Evolutionary conservation across 2,329 filamentous ascomycete species (phyloP), one percentile per base, ranked within the genome.

Genomic region (Hymenoscyphus occultus): DNA sequence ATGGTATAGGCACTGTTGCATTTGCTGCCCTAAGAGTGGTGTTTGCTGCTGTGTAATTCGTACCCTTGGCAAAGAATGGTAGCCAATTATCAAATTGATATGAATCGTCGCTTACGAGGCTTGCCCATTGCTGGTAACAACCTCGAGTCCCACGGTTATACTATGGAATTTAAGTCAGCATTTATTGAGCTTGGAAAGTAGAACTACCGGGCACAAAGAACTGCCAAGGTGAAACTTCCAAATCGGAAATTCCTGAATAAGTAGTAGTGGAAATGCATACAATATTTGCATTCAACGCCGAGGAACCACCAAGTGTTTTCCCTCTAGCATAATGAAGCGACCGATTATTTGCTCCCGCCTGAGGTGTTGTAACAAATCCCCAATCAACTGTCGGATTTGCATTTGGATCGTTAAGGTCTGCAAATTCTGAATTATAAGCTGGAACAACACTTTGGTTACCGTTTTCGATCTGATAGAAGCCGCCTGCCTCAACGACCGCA

Each of bases 51-150:
- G 67, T 69, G 63, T 68, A 66, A 2, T 60, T 56, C 10, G 69
- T 64, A 39, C 67, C 68, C 64, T 78, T 81, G 45, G 74, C 73
- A 63, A 82, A 78, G 72, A 80, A 85, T 1, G 80, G 79, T 16
- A 80, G 74, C 39, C 84, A 76, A 10, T 77, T 77, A 3, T 80
- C 72, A 63, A 80, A 82, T 65, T 77, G 78, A 76, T 82, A 86
- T 2, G 75, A 72, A 0, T 77, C 59, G 62, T 84, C 81, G 1
- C 73, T 76, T 0, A 78, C 74, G 2, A 76, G 69, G 39, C 75
- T 70, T 1, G 76, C 79, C 82, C 81, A 84, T 56, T 77, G 74
- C 28, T 83, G 77, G 66, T 31, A 78, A 5, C 66, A 56, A 2
- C 56, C 63, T 19, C 42, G 60, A 9, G 70, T 68, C 13, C 57